Conservation (phyloP, 73 alveolate species). For the Effrenium voratum region DNA sequence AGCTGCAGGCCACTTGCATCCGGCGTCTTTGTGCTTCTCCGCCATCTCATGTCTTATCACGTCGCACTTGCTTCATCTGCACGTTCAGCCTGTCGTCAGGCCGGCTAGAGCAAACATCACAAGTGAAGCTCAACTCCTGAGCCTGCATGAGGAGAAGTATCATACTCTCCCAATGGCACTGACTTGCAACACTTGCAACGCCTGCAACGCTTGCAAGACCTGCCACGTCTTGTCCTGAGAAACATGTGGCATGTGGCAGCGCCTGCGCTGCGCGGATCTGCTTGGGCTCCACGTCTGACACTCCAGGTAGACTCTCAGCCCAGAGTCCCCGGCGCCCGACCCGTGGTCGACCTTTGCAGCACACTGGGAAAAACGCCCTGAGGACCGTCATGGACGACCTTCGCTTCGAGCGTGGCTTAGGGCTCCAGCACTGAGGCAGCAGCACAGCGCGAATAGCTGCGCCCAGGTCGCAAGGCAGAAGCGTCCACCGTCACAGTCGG, state of each 20-base stretch:
- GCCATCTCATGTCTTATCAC: too few relatives aligned
- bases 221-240: too few relatives aligned
- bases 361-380: background rate
- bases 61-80: too few relatives aligned
- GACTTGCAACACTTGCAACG: too few relatives aligned
- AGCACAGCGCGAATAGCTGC: conserved; percentile 28
- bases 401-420: too few relatives aligned
- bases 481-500: conserved; percentile 7
- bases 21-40: too few relatives aligned
- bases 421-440: background rate
- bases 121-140: background rate
- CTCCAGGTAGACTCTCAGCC: conserved; percentile 20
- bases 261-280: background rate
- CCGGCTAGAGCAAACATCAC: conserved; percentile 44
- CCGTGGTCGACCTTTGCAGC: conserved; percentile 32
- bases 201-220: too few relatives aligned
- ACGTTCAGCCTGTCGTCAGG: conserved; percentile 52
- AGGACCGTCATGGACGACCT: too few relatives aligned
- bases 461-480: background rate
- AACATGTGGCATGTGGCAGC: too few relatives aligned
- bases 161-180: too few relatives aligned
- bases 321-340: conserved; percentile 22
- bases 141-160: background rate
- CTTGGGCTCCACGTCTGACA: background rate
- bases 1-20: too few relatives aligned